phyloP scores from a whole-genome alignment of 495 filamentous ascomycete species.

The Aspergillus wentii region DNA sequence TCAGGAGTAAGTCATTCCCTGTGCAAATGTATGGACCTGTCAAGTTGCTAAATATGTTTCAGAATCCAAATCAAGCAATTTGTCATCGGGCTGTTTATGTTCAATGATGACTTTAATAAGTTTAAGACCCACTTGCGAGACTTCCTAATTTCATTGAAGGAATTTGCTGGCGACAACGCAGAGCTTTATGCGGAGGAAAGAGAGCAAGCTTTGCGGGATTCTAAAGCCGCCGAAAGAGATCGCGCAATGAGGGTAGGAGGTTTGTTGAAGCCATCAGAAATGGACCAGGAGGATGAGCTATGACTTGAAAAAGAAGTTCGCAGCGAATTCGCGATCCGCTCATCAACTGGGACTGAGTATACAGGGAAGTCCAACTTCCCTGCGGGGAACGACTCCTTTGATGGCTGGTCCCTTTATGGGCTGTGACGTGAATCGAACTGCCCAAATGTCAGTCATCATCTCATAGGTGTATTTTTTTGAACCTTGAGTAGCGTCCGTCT shows the following conservation, averaged over 20 bases:
- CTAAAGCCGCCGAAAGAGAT: slow-evolving; percentile 75
- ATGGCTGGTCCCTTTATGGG: slow-evolving; percentile 40
- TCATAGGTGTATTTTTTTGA: background rate
- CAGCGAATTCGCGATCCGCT: slow-evolving; percentile 41
- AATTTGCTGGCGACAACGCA: slow-evolving; percentile 78
- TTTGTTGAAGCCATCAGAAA: slow-evolving; percentile 85
- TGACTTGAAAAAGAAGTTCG: slow-evolving; percentile 72
- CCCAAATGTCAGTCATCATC: no score
- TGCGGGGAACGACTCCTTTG: slow-evolving; percentile 21
- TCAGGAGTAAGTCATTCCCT: slow-evolving; percentile 64
- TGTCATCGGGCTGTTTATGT: slow-evolving; percentile 76
- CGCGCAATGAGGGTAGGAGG: slow-evolving; percentile 89
- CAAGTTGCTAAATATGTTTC: slow-evolving; percentile 29
- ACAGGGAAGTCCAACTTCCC: slow-evolving; percentile 4
- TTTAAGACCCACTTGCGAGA: slow-evolving; percentile 95
- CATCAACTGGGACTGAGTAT: slow-evolving; percentile 9
- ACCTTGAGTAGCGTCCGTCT: background rate
- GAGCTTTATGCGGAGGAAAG: slow-evolving; percentile 95
- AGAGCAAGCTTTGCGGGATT: slow-evolving; percentile 75
- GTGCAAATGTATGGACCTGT: background rate
- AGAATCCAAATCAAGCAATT: slow-evolving; percentile 86
- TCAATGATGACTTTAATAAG: slow-evolving; percentile 74
- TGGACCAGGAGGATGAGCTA: slow-evolving; percentile 87
- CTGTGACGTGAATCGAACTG: slow-evolving; percentile 16
- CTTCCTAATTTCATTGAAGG: slow-evolving; percentile 94